Evolutionary conservation across 1,139 yeast species (phyloP).

Genomic region (Casaregolazyma suthepensis): DNA sequence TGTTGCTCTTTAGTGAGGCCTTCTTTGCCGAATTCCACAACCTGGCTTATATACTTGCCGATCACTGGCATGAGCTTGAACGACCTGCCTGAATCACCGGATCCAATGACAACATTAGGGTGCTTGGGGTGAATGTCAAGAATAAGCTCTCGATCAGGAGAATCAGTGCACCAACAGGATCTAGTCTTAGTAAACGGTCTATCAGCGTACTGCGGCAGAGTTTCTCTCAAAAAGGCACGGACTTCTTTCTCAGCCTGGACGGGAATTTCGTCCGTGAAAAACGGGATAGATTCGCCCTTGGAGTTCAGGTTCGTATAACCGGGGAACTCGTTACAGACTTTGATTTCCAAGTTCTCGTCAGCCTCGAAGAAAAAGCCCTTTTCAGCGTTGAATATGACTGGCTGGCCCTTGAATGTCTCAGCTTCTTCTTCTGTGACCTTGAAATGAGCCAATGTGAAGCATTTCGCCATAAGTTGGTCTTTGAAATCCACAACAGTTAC

Average conservation of each 20-base stretch:
- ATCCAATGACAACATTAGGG: conserved; percentile 34
- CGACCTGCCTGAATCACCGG: conserved; percentile 45
- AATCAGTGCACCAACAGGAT: conserved; percentile 47
- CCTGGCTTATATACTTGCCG: conserved; percentile 34
- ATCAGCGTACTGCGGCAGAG: conserved; percentile 25
- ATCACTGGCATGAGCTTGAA: conserved; percentile 41
- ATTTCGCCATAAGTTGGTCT: conserved; percentile 34
- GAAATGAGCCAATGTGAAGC: conserved; percentile 41
- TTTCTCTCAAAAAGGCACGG: conserved; percentile 26
- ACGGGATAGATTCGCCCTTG: conserved; percentile 23
- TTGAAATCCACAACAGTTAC: conserved; percentile 25
- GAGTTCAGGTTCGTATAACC: conserved; percentile 29
- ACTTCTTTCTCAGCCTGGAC: conserved; percentile 27
- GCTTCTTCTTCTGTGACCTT: conserved; percentile 35
- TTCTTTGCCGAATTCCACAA: conserved; percentile 7
- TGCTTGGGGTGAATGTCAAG: conserved; percentile 38
- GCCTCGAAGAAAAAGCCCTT: conserved; percentile 45
- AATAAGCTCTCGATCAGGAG: conserved; percentile 39
- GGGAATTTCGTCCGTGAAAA: conserved; percentile 36
- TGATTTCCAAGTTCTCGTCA: conserved; percentile 35
- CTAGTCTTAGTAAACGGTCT: conserved; percentile 33
- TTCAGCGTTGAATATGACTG: conserved; percentile 41
- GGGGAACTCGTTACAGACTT: conserved; percentile 38
- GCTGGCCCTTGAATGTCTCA: conserved; percentile 30
- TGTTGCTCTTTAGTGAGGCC: conserved; percentile 14